Base-by-base conservation (phyloP, 768 basidiomycete species). In the Leucocoprinus sp. region DNA sequence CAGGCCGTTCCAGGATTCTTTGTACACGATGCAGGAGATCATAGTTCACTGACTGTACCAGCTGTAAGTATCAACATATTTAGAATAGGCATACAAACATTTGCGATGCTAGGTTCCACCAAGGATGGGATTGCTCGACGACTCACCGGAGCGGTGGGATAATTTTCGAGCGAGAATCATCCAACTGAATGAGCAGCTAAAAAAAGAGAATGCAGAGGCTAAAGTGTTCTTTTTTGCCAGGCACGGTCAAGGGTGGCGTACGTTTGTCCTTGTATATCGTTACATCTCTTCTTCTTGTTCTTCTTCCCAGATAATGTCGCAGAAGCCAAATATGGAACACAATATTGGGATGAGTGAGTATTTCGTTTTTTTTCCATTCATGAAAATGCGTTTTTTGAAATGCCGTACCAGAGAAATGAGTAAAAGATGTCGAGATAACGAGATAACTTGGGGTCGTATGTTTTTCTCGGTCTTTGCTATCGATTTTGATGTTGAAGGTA, bases 161-260 rank as follows among this genome's bases (percentile, higher is more conserved):
- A 67, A 49, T 3, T 69, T 84, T 48, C 54, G 60, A 18, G 41
- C 51, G 1, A 55, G 62, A 8, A 61, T 88, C 14, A 44, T 57
- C 3, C 47, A 58, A 15, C 55, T 87, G 47, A 80, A 83, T 44
- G 49, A 54, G 2, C 49, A 54, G 2, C 67, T 73, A 1, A 58
- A 60, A 1, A 27, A 7, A 12, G 40, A 54, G 0, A 31, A 43
- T 8, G 43, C 26, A 4, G 60, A 60, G 5, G 80, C 80, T 61
- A 89, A 87, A 53, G 65, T 84, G 9, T 65, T 88, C 46, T 74
- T 82, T 44, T 59, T 87, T 2, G 74, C 74, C 2, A 67, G 86
- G 51, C 86, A 90, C 50, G 86, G 86, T 0, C 66, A 88, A 60
- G 86, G 84, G 43, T 75, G 70, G 55, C 84, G 84, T 85, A 58